A percentile compares a stretch with the other conserved stretches of the same genome.
Conservation (phyloP, 2,329 filamentous ascomycete genomes). For the Alternaria postmessia region DNA sequence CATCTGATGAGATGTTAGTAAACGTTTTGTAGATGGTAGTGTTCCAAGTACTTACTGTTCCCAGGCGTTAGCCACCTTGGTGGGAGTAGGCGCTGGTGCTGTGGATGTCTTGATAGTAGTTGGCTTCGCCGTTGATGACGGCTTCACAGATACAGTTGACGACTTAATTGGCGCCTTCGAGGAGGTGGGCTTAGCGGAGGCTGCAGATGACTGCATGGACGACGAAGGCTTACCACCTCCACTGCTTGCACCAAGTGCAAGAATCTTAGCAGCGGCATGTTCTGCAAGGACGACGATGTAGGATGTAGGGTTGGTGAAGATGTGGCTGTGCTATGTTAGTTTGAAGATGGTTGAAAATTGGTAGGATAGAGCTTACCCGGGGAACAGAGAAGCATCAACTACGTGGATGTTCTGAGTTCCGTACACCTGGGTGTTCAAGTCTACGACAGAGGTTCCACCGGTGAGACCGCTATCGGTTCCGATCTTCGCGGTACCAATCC, state of each 20-base stretch:
- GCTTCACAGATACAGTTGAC: constrained; percentile 1
- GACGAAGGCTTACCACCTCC: constrained; percentile 16
- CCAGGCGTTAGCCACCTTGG: constrained; percentile 3
- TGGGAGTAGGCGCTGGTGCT: constrained; percentile 1
- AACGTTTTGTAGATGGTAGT: background rate
- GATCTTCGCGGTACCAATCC: constrained; percentile 66
- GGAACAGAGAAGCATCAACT: constrained; percentile 59
- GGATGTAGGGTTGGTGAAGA: constrained; percentile 50
- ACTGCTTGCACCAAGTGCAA: constrained; percentile 30
- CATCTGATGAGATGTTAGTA: constrained; percentile 24
- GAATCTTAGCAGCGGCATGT: constrained; percentile 51
- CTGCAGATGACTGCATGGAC: background rate
- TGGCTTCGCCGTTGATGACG: background rate
- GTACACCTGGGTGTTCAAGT: constrained; percentile 60
- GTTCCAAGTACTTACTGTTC: constrained; percentile 7
- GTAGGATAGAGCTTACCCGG: constrained; percentile 40
- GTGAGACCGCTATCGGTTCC: constrained; percentile 55
- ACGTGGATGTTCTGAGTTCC: constrained; percentile 57
- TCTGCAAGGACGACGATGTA: constrained; percentile 50
- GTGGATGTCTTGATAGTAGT: background rate
- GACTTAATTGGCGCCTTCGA: constrained; percentile 8
- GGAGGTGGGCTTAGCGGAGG: constrained; percentile 12
- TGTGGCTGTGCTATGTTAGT: constrained; percentile 36
- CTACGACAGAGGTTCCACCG: constrained; percentile 57
- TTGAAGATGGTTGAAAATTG: background rate